Base-by-base conservation (phyloP, 192 early-diverging fungal species). In the Backusella luteola region DNA sequence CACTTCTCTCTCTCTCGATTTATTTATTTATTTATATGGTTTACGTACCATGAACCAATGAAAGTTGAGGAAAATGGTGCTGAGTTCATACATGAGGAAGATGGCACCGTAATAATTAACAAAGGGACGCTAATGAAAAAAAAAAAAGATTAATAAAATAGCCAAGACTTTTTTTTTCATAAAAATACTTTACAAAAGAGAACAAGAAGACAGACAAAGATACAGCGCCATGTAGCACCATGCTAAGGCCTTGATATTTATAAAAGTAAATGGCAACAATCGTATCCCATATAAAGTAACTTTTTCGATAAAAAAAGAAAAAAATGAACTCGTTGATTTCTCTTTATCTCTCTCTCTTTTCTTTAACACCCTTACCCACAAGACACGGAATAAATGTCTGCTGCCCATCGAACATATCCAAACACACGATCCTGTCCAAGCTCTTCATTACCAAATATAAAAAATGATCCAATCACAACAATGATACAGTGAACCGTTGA, bases 251-350 rank as follows among this genome's bases (percentile, higher is more conserved):
- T 74, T 89, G 85, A 72, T 91, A 84, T 76, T 89, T 89, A 39
- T 91, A 67, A 74, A 95, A 86, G 71, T 85, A 81, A 59, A 94
- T 72, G 8, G 87, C 91, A 6, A 92, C 80, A 63, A 91, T 69
- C 0, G 91, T 89, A 83, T 98, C 97, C 97, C 97, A 98, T 59
- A 96, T 73, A 85, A 98, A 98, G 83, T 96, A 97, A 19, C 94
- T 94, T 78, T 41, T 44, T 14, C 59, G 19, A 21, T 67, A 3
- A 15, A 69, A 41, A 21, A 6, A 29, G 29, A 29, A 12, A 69
- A 46, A n/a, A 9, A 29, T 39, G 26, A 29, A 32, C 49, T 23
- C 21, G 11, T 39, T 6, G 6, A 8, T 36, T 42, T 14, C n/a
- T 14, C 35, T 15, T 32, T 32, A 9, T 29, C 53, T 69, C 7